Conservation (phyloP, 78 protist genomes). For the Dictyostelium brefeldianum region DNA sequence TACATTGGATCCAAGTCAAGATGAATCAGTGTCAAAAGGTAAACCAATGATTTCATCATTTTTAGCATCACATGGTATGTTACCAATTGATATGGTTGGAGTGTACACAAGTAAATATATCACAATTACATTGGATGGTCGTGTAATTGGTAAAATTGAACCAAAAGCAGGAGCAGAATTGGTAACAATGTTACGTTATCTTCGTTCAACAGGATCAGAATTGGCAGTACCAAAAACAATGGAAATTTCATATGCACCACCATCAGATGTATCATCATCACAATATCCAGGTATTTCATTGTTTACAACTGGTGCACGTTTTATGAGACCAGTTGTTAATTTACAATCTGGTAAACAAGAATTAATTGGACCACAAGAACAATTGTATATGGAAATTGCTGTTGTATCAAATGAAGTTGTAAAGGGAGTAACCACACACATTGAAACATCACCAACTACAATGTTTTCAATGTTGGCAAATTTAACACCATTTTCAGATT, state of each 20-base stretch:
- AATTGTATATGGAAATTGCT: constrained; percentile 95
- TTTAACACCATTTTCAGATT: constrained; percentile 98
- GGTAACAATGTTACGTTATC: constrained; percentile 49
- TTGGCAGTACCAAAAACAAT: constrained; percentile 33
- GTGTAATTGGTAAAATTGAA: constrained; percentile 51
- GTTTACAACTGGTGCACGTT: constrained; percentile 89
- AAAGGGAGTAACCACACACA: constrained; percentile 83
- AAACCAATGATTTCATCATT: constrained; percentile 9
- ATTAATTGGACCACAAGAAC: constrained; percentile 97
- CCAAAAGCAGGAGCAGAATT: constrained; percentile 7
- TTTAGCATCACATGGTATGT: constrained; percentile 50
- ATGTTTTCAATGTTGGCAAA: constrained; percentile 95
- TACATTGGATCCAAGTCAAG: constrained; percentile 59
- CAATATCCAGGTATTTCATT: constrained; percentile 88
- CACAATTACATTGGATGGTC: constrained; percentile 73
- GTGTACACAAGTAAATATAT: not conserved
- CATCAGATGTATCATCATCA: not conserved
- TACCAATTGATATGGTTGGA: constrained; percentile 28
- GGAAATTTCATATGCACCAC: constrained; percentile 78
- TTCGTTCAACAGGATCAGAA: constrained; percentile 59
- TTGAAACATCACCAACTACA: constrained; percentile 90
- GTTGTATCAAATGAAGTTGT: constrained; percentile 69
- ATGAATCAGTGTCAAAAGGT: not conserved
- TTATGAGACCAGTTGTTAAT: constrained; percentile 95
- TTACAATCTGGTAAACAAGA: constrained; percentile 76